A percentile compares a stretch with the other conserved stretches of the same genome.
Evolutionary conservation across 164 flowering plant species (phyloP).

Genomic region (Aristolochia californica): DNA sequence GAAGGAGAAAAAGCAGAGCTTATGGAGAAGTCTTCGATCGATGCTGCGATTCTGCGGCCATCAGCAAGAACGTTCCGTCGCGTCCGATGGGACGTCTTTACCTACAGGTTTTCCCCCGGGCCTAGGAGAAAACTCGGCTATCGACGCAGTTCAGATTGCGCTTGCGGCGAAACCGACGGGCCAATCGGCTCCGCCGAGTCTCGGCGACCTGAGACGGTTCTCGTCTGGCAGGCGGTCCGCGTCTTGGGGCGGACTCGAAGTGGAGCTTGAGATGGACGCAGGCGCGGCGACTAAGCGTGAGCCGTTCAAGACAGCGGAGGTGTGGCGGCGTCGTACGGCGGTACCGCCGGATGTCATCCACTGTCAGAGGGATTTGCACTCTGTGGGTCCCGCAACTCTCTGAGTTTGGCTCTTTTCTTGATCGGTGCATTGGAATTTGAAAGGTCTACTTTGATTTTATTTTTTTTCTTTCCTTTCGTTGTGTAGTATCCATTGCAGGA

Average conservation of each 20-base stretch:
- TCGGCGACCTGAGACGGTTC: slow-evolving; percentile 58
- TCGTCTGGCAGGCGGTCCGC: slow-evolving; percentile 52
- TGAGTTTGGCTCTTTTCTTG: not conserved
- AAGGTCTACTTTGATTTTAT: not conserved
- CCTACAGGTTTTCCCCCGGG: slow-evolving; percentile 2
- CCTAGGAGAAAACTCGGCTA: slow-evolving; percentile 8
- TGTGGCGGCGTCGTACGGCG: slow-evolving; percentile 8
- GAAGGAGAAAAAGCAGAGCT: not conserved
- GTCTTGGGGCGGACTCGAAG: slow-evolving; percentile 13
- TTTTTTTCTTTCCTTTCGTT: not conserved
- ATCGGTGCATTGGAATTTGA: not conserved
- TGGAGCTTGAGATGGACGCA: slow-evolving; percentile 8
- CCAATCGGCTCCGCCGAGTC: slow-evolving; percentile 25
- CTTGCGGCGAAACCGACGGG: slow-evolving; percentile 3
- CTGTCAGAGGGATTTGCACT: slow-evolving; percentile 4
- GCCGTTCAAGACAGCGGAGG: slow-evolving; percentile 8
- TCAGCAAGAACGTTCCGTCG: not conserved
- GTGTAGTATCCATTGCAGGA: not conserved
- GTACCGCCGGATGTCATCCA: slow-evolving; percentile 7
- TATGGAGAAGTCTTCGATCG: not conserved
- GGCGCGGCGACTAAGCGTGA: not conserved
- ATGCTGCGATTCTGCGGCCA: not conserved
- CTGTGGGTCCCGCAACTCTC: slow-evolving; percentile 14
- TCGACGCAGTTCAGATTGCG: slow-evolving; percentile 1
- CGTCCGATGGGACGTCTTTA: no score